Conservation (phyloP, 148 eudicot species). For the Camellia lanceoleosa region DNA sequence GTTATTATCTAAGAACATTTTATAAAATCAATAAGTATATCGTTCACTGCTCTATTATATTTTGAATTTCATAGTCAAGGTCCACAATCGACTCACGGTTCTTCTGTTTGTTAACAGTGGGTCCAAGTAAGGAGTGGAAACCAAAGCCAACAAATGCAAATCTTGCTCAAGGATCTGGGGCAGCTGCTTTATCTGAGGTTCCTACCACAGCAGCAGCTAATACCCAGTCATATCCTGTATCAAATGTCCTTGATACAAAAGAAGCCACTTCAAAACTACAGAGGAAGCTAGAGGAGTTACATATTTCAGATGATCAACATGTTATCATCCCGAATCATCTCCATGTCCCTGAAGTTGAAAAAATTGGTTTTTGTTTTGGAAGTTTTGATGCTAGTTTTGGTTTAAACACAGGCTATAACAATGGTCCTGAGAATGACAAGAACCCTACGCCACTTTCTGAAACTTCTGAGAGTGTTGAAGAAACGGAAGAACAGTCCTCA, state of each 20-base stretch:
- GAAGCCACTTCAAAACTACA: conserved; percentile 43
- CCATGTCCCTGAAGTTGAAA: conserved; percentile 77
- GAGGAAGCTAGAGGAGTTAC: conserved; percentile 50
- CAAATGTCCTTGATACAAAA: conserved; percentile 31
- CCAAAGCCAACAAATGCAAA: conserved; percentile 51
- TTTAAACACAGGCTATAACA: conserved; percentile 24
- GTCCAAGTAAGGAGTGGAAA: conserved; percentile 77
- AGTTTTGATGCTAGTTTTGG: conserved; percentile 75
- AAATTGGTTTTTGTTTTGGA: conserved; percentile 74
- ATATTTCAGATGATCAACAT: conserved; percentile 54
- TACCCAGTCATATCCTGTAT: conserved; percentile 23
- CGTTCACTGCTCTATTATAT: neutral
- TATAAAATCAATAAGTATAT: neutral
- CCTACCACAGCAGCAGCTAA: conserved; percentile 30
- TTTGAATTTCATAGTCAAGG: neutral
- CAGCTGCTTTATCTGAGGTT: conserved; percentile 37
- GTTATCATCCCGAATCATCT: conserved; percentile 83
- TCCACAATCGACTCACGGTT: neutral
- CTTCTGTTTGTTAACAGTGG: conserved; percentile 27
- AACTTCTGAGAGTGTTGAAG: conserved; percentile 44
- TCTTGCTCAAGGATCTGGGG: conserved; percentile 40
- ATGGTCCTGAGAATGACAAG: conserved; percentile 35
- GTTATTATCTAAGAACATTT: neutral
- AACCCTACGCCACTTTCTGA: conserved; percentile 40
- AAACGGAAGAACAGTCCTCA: conserved; percentile 33